These are phyloP conservation scores for Alternaria sp. DNA, from an alignment of 2,329 filamentous ascomycete species.

Conservation along the genomic window DNA sequence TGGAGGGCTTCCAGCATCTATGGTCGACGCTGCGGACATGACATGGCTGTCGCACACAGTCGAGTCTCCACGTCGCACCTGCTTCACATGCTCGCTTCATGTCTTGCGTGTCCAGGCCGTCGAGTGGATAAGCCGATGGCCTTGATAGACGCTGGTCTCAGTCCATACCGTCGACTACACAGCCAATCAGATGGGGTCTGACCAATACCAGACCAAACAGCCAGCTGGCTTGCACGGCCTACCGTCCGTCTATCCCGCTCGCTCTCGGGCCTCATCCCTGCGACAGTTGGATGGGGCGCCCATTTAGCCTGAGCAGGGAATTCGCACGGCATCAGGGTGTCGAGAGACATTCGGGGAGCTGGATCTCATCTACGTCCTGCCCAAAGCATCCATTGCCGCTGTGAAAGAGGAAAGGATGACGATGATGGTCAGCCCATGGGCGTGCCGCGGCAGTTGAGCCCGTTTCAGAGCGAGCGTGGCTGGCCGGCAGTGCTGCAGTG, in stretches of 20 bases:
- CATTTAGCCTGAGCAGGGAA: constrained; percentile 48
- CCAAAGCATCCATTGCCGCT: constrained; percentile 37
- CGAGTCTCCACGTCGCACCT: constrained; percentile 49
- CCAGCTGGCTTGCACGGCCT: constrained; percentile 39
- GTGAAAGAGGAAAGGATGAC: constrained; percentile 36
- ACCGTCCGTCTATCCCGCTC: constrained; percentile 46
- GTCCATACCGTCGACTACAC: constrained; percentile 6
- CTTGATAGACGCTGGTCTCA: constrained; percentile 15
- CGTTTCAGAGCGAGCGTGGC: constrained; percentile 41
- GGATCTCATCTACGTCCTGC: constrained; percentile 29
- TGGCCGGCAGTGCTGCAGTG: constrained; percentile 23
- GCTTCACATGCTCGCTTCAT: constrained; percentile 26
- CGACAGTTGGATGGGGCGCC: constrained; percentile 22
- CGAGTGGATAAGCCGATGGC: constrained; percentile 24
- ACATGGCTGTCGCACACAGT: constrained; percentile 44
- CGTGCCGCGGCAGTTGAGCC: constrained; percentile 34
- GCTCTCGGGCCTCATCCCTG: constrained; percentile 38
- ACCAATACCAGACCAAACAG: constrained; percentile 26
- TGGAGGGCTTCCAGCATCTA: constrained; percentile 21
- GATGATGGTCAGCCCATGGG: constrained; percentile 18
- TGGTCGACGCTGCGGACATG: constrained; percentile 33
- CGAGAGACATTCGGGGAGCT: constrained; percentile 14
- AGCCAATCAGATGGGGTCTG: constrained; percentile 23
- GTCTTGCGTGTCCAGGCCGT: constrained; percentile 13
- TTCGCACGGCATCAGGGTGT: constrained; percentile 15